Evolutionary conservation across 768 basidiomycete genomes (phyloP), one percentile per base, ranked within the genome.

Genomic region (Termitomyces sp.): DNA sequence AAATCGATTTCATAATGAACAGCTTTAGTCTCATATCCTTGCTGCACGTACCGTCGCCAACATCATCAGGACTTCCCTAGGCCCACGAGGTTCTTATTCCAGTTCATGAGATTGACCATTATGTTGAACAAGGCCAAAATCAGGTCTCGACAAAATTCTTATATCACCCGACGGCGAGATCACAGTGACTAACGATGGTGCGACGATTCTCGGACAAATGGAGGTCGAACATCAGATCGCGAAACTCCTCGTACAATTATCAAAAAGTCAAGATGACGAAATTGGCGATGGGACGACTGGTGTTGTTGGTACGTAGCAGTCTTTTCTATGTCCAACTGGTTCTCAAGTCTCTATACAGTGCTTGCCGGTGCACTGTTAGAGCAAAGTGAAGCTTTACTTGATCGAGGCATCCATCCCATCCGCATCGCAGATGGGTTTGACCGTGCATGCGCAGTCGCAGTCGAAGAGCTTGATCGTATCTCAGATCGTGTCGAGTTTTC

Each of bases 161-260:
- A 93, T 95, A 65, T 93, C 92, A 32, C 88, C 95, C 23, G 97
- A 98, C 78, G 97, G 97, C 51, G 97, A 99, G 68, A 98, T 99
- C 68, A 98, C 95, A 35, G 96, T 98, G 40, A 98, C 97, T 14
- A 99, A 99, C 75, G 97, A 99, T 74, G 97, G 97, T 52, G 97
- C 97, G 6, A 99, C 97, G 26, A 99, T 99, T 66, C 79, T 99
- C 58, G 86, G 94, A 26, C 96, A 98, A 78, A 98, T 99, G 95
- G 93, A 97, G 73, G 95, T 98, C 54, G 96, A 98, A 69, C 96
- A 99, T 71, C 96, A 96, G 77, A 96, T 99, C 69, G 97, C 97
- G 60, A 99, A 97, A 75, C 83, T 99, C 48, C 83, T 99, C 36
- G 97, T 99, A 2, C 91, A 98, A 69, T 80, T 98, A 44, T 95